phyloP scores from a whole-genome alignment of 2,329 filamentous ascomycete genomes.

The Paecilomyces fulvus region DNA sequence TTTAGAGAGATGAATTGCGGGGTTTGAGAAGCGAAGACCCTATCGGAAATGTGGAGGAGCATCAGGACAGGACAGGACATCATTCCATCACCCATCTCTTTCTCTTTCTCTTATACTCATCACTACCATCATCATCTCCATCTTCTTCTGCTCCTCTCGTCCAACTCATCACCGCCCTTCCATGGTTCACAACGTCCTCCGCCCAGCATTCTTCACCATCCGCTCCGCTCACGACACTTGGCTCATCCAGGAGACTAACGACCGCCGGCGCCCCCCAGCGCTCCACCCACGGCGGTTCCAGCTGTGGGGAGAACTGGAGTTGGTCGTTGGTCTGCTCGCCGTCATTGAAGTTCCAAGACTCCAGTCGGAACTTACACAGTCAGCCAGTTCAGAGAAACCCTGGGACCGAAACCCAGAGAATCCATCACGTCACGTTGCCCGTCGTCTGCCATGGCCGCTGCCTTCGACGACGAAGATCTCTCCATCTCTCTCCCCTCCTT shows the following conservation, averaged over 20 bases:
- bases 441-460: conserved; percentile 25
- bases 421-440: conserved; percentile 31
- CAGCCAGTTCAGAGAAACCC: conserved; percentile 9
- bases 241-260: neutral
- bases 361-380: conserved; percentile 9
- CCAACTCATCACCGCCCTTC: neutral
- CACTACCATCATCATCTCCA: no score
- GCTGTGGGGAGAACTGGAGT: conserved; percentile 1
- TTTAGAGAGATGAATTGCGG: neutral
- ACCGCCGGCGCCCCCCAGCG: neutral
- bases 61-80: neutral
- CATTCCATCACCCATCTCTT: neutral
- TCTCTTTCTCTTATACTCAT: neutral
- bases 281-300: neutral
- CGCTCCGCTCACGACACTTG: neutral
- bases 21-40: neutral
- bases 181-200: neutral
- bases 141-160: neutral
- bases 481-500: conserved; percentile 56
- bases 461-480: conserved; percentile 73
- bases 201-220: neutral
- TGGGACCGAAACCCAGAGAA: conserved; percentile 13
- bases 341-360: neutral
- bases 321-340: neutral
- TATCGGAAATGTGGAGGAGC: neutral